Base-by-base conservation (phyloP, 1,284 basidiomycete genomes). In the Chalciporus sp. region DNA sequence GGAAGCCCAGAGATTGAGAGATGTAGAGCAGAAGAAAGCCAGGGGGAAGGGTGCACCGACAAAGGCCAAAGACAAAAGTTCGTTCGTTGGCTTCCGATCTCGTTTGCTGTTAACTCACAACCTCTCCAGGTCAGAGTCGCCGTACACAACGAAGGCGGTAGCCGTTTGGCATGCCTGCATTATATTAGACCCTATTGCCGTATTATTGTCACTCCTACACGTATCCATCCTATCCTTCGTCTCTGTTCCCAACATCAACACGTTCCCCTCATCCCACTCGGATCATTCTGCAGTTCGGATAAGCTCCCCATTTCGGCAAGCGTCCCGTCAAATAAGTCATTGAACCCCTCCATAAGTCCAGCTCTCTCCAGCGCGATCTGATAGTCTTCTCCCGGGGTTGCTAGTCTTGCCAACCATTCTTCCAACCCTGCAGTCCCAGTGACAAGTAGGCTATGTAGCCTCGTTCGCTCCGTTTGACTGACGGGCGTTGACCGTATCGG, bases 1-100 rank as follows among this genome's bases (percentile, higher is more conserved):
- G 33, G 89, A 92, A 72, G 76, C 79, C 58, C 80, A 84, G 70
- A 74, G 90, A 47, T 51, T 89, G 47, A 76, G 80, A 66, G 88
- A 92, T 61, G 78, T 91, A 6, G 80, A 82, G 60, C 80, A 83
- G 53, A 79, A 75, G 68, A 88, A 83, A 72, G 80, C 76, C 61
- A 81, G 90, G 78, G 90, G 90, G 19, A 92, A 92, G 72, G 89
- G 88, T 47, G 80, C 83, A 19, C 90, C 90, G 48, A 84, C 86
- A 73, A 92, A 92, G 73, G 85, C 87, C 2, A 89, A 85, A 70
- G 74, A 74, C 31, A 77, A 80, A 72, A 83, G 31, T 33, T 33
- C 31, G 90, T 90, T 44, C 48, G 82, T 75, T 49, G 12, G 40
- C 2, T 40, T 39, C 49, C 10, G 20, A 2, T 35, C 20, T 51